These are phyloP conservation scores for Trametes cingulata DNA, from an alignment of 768 basidiomycete species.

Conservation along the genomic window DNA sequence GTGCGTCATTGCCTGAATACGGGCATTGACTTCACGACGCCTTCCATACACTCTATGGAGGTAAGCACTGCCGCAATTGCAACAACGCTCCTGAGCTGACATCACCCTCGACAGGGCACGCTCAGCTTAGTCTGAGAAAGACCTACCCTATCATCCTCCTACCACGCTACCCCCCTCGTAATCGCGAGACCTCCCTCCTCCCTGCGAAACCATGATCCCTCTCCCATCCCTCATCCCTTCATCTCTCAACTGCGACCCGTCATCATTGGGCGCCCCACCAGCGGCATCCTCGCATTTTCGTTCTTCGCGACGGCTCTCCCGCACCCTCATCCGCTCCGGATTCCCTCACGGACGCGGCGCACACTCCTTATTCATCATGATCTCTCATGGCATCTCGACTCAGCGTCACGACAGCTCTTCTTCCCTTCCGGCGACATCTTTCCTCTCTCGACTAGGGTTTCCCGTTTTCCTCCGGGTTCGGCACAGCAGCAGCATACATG, in stretches of 20 bases:
- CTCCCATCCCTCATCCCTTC: neutral
- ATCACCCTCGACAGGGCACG: neutral
- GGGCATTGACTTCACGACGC: neutral
- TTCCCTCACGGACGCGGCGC: neutral
- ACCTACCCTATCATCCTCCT: constrained; percentile 14
- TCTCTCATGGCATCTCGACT: neutral
- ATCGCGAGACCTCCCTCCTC: constrained; percentile 12
- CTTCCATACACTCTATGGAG: neutral
- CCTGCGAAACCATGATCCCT: neutral
- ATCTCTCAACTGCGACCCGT: neutral
- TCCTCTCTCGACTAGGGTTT: neutral
- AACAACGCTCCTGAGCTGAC: neutral
- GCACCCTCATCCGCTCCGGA: neutral
- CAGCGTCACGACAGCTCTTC: neutral
- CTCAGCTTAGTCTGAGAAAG: constrained; percentile 10
- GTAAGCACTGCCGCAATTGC: neutral
- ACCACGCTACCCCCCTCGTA: constrained; percentile 13
- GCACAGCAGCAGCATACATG: constrained; percentile 1
- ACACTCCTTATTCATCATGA: constrained; percentile 12
- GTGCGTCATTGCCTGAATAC: constrained; percentile 19
- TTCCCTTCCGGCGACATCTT: neutral
- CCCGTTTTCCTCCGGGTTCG: neutral
- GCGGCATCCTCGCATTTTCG: constrained; percentile 6
- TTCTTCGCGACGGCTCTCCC: constrained; percentile 8
- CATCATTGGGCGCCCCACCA: neutral